Conservation (phyloP, 2,329 filamentous ascomycete genomes). For the Ophiosphaerella korrae region DNA sequence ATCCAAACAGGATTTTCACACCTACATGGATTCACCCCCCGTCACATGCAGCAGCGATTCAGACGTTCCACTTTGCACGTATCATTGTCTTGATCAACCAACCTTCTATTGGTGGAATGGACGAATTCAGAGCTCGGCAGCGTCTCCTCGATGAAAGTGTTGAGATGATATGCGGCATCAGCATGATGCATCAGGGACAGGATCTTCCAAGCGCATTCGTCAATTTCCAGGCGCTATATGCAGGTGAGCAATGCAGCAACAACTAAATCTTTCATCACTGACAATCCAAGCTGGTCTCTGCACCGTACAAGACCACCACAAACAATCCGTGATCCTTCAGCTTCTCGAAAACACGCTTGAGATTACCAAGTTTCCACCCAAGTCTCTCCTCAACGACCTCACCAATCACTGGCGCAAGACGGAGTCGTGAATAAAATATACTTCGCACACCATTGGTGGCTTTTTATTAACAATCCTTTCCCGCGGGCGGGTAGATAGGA, state of each 20-base stretch:
- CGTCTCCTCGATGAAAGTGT: slow-evolving; percentile 55
- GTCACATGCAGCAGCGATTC: slow-evolving; percentile 52
- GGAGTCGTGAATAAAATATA: slow-evolving; percentile 17
- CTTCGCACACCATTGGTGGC: not conserved
- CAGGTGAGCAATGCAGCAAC: slow-evolving; percentile 23
- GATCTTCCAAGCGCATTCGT: slow-evolving; percentile 35
- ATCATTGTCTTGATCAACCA: slow-evolving; percentile 60
- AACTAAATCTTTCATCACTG: slow-evolving; percentile 1
- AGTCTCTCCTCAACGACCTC: slow-evolving; percentile 34
- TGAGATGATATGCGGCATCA: slow-evolving; percentile 57
- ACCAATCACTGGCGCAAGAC: slow-evolving; percentile 32
- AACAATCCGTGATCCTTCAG: slow-evolving; percentile 31
- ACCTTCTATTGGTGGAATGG: slow-evolving; percentile 56
- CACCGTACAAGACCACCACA: slow-evolving; percentile 30
- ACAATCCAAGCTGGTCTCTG: slow-evolving; percentile 33
- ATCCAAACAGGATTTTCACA: slow-evolving; percentile 18
- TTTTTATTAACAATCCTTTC: no score
- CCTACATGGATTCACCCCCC: slow-evolving; percentile 40
- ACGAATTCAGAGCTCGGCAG: slow-evolving; percentile 54
- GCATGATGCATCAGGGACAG: slow-evolving; percentile 46
- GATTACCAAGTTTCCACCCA: slow-evolving; percentile 37
- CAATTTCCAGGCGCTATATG: slow-evolving; percentile 37
- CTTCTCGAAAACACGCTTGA: slow-evolving; percentile 37
- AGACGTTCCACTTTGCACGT: slow-evolving; percentile 59
- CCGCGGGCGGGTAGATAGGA: no score